Conservation (phyloP, 768 basidiomycete species). For the Omphalotus guepiniiformis region DNA sequence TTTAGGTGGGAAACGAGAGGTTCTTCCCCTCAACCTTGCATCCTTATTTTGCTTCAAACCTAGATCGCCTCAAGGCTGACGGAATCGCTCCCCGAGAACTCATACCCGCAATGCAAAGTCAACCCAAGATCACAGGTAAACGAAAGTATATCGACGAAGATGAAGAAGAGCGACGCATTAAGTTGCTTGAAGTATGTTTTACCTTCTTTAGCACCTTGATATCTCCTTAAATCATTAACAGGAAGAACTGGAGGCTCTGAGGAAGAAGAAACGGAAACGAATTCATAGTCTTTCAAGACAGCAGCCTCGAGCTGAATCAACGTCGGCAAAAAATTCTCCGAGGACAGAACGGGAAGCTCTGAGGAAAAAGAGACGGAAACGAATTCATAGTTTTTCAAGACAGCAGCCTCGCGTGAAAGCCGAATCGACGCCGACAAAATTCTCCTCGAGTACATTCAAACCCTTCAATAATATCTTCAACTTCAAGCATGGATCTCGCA, state of each 20-base stretch:
- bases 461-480: too few relatives aligned
- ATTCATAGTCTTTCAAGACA: too few relatives aligned
- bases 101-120: not conserved
- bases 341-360: too few relatives aligned
- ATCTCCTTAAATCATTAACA: not conserved
- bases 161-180: not conserved
- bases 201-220: not conserved
- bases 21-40: not conserved
- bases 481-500: too few relatives aligned
- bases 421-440: too few relatives aligned
- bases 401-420: too few relatives aligned
- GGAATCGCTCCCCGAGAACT: not conserved
- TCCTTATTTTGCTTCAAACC: not conserved
- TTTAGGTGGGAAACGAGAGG: not conserved
- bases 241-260: not conserved
- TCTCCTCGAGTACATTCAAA: too few relatives aligned
- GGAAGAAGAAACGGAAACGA: too few relatives aligned
- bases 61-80: constrained; percentile 2
- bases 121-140: not conserved
- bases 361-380: too few relatives aligned
- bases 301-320: too few relatives aligned
- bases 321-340: too few relatives aligned
- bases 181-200: not conserved
- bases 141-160: not conserved
- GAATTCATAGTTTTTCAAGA: too few relatives aligned